Percentiles rank a stretch among this genome's conserved stretches.
These are phyloP conservation scores for Termitomyces sp. DNA, from an alignment of 768 basidiomycete species.

Conservation along the genomic window DNA sequence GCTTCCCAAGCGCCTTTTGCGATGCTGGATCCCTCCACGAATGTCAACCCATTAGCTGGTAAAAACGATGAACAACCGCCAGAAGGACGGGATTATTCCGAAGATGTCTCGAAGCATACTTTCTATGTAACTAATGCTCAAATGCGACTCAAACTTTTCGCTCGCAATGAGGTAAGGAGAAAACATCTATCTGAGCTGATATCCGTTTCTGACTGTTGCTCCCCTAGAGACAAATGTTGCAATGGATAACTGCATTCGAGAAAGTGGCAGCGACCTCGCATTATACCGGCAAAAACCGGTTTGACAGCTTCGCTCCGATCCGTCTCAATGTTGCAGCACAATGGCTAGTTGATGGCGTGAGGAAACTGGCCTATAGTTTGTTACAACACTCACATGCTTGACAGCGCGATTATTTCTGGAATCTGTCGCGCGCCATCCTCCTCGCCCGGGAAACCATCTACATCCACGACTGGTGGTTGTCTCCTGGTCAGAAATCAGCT, in stretches of 20 bases:
- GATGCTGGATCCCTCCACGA: constrained; percentile 84
- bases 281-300: constrained; percentile 81
- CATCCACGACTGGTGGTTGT: constrained; percentile 99
- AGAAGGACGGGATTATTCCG: constrained; percentile 26
- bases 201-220: constrained; percentile 5
- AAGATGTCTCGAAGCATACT: constrained; percentile 82
- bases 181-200: not conserved
- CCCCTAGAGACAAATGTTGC: constrained; percentile 86
- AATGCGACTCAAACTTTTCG: constrained; percentile 80
- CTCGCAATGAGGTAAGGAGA: constrained; percentile 74
- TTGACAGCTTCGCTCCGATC: constrained; percentile 92
- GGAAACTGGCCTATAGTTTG: constrained; percentile 25
- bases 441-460: constrained; percentile 87
- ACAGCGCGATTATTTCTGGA: constrained; percentile 98
- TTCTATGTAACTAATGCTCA: constrained; percentile 94
- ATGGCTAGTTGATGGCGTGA: constrained; percentile 96
- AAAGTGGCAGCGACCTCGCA: constrained; percentile 73
- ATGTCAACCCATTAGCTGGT: constrained; percentile 51
- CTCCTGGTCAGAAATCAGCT: constrained; percentile 59
- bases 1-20: constrained; percentile 44
- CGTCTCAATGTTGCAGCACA: constrained; percentile 92
- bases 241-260: constrained; percentile 93
- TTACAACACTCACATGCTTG: constrained; percentile 5
- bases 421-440: constrained; percentile 85
- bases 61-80: constrained; percentile 19